Evolutionary conservation across 2,329 filamentous ascomycete genomes (phyloP).

Genomic region (Aspergillus fijiensis): DNA sequence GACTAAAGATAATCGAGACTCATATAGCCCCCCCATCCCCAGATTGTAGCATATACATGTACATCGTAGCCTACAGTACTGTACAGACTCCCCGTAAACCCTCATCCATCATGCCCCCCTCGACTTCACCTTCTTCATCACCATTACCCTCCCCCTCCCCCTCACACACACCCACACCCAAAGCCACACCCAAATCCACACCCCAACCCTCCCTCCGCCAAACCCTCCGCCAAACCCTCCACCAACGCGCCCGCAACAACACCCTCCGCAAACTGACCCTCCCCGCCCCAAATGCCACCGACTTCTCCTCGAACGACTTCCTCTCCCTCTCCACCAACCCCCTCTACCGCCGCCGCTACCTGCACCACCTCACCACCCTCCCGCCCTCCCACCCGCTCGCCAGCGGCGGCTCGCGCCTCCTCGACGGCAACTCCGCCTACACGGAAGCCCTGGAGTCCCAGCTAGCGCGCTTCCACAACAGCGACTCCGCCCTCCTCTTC

Average conservation of each 20-base stretch:
- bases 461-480: constrained; percentile 61
- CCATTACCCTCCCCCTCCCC: neutral
- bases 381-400: constrained; percentile 47
- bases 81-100: neutral
- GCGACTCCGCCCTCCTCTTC: constrained; percentile 58
- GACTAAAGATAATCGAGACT: no score
- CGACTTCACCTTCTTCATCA: no score
- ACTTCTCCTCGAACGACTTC: constrained; percentile 68
- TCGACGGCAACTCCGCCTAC: constrained; percentile 65
- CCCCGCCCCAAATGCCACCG: constrained; percentile 43
- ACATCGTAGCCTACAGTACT: no score
- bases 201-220: constrained; percentile 21
- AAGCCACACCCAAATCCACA: no score
- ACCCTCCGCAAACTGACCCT: constrained; percentile 51
- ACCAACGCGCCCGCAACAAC: constrained; percentile 44
- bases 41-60: no score
- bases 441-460: constrained; percentile 58
- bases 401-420: constrained; percentile 60
- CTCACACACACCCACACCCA: neutral
- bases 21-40: no score
- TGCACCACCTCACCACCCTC: constrained; percentile 46
- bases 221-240: constrained; percentile 33
- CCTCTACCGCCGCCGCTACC: constrained; percentile 49
- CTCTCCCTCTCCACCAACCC: constrained; percentile 56
- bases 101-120: neutral